Evolutionary conservation across 2,329 filamentous ascomycete genomes (phyloP), one percentile per base, ranked within the genome.

Genomic region (Dactylellina sp.): DNA sequence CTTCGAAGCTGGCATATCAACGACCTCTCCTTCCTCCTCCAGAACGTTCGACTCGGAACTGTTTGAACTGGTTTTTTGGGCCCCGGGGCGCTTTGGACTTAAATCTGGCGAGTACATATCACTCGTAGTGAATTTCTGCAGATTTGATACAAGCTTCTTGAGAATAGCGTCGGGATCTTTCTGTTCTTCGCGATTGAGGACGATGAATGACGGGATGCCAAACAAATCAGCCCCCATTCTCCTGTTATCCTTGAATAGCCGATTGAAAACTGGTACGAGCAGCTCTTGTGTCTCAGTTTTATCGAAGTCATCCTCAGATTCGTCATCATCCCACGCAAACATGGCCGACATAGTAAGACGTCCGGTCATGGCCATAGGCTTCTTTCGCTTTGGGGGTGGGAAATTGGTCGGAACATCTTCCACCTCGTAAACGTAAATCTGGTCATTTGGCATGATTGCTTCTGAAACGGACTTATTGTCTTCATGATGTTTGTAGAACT

Each of bases 401-500:
- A 88, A 90, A 80, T 97, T 97, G 1, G 91, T 94, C 0, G 94
- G 93, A 6, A 85, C 84, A 2, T 86, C 83, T 71, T 96, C 92
- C 6, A 98, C 81, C 81, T 99, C 94, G 78, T 90, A 90, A 25
- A 92, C 86, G 9, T 87, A 87, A 50, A 91, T 84, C 63, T 90
- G 87, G 68, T 91, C 90, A 20, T 82, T 83, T 0, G 79, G 76
- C 22, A 83, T 81, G 61, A 97, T 93, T 52, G 89, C 87, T 64
- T 97, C 93, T 0, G 88, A 88, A 7, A 93, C 88, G 6, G 84
- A 83, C 28, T 85, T 84, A 6, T 82, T 83, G 78, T 97, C 91
- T 22, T 92, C 87, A 76, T 95, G 93, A 55, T 92, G 86, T 79
- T 93, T 94, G 84, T 93, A 98, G 81, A 97, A 93, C 77, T 89